Conservation (phyloP, 108 stramenopile species). For the Discostella pseudostelligera region DNA sequence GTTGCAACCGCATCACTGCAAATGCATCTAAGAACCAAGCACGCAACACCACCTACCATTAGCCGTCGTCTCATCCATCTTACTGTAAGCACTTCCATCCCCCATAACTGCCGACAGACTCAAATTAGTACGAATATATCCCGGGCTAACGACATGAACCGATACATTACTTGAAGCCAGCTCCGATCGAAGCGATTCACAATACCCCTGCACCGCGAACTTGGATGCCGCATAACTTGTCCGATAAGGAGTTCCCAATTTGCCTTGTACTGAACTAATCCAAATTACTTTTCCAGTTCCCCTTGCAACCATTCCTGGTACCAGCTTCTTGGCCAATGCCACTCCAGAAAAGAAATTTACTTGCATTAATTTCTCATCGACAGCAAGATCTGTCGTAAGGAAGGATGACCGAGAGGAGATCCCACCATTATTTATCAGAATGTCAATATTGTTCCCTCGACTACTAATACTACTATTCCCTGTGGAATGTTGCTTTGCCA, state of each 20-base stretch:
- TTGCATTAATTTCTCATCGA: slow-evolving; percentile 78
- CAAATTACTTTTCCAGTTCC: slow-evolving; percentile 59
- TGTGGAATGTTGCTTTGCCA: slow-evolving; percentile 15
- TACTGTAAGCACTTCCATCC: slow-evolving; percentile 66
- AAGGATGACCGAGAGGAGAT: slow-evolving; percentile 77
- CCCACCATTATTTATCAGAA: slow-evolving; percentile 81
- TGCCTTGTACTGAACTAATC: slow-evolving; percentile 77
- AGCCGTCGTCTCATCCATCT: slow-evolving; percentile 76
- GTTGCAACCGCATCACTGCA: background rate
- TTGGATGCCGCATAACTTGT: slow-evolving; percentile 82
- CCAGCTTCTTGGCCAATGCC: slow-evolving; percentile 59
- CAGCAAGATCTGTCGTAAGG: slow-evolving; percentile 64
- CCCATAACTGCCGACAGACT: slow-evolving; percentile 66
- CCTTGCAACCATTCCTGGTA: slow-evolving; percentile 69
- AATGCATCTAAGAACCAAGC: background rate
- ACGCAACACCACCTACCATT: slow-evolving; percentile 35
- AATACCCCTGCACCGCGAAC: slow-evolving; percentile 87
- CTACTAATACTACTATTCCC: background rate
- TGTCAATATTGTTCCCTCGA: slow-evolving; percentile 43
- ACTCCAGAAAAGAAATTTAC: slow-evolving; percentile 83
- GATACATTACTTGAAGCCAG: slow-evolving; percentile 55
- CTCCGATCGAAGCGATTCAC: slow-evolving; percentile 79
- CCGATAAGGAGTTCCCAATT: slow-evolving; percentile 75
- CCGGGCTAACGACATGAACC: slow-evolving; percentile 71
- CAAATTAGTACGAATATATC: slow-evolving; percentile 80